Conservation (phyloP, 2,329 filamentous ascomycete genomes). For the Hirsutella rhossiliensis region DNA sequence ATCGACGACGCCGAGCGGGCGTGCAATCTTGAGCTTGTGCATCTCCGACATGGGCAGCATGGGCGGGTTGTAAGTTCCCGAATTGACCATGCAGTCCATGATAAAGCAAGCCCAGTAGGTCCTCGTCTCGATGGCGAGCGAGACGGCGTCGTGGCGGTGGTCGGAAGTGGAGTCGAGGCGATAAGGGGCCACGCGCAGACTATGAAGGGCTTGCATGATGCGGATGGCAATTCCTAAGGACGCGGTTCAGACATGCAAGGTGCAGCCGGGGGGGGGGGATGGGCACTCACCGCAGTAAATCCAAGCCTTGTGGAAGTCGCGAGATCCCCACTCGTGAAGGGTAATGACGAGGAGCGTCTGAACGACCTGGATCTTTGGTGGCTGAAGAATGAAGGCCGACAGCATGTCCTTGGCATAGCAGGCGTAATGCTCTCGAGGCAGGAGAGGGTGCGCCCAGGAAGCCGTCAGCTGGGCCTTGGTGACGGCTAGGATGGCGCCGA, state of each 20-base stretch:
- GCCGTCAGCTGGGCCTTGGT: slow-evolving; percentile 18
- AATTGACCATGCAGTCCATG: slow-evolving; percentile 31
- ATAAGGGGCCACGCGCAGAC: slow-evolving; percentile 13
- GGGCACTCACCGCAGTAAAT: slow-evolving; percentile 21
- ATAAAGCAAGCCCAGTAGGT: slow-evolving; percentile 34
- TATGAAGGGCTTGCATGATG: slow-evolving; percentile 24
- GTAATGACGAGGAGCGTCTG: slow-evolving; percentile 27
- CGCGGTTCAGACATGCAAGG: neutral
- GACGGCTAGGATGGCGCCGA: slow-evolving; percentile 16
- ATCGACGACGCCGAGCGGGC: slow-evolving; percentile 20
- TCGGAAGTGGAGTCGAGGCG: slow-evolving; percentile 13
- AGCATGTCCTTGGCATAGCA: slow-evolving; percentile 15
- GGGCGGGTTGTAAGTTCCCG: slow-evolving; percentile 24
- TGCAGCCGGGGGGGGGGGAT: neutral
- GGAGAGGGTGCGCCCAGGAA: slow-evolving; percentile 14
- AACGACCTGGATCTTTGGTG: slow-evolving; percentile 20
- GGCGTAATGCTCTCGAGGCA: slow-evolving; percentile 20
- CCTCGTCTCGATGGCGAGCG: slow-evolving; percentile 21
- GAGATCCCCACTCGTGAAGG: slow-evolving; percentile 28
- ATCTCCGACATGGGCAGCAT: slow-evolving; percentile 23
- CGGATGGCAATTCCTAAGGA: slow-evolving; percentile 21
- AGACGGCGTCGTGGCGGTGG: slow-evolving; percentile 8
- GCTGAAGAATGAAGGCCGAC: slow-evolving; percentile 12
- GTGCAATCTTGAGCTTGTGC: slow-evolving; percentile 18
- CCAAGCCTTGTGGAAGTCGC: slow-evolving; percentile 30